These are phyloP conservation scores for Hemerocallis citrina DNA, from an alignment of 106 monocot species.

Conservation along the genomic window DNA sequence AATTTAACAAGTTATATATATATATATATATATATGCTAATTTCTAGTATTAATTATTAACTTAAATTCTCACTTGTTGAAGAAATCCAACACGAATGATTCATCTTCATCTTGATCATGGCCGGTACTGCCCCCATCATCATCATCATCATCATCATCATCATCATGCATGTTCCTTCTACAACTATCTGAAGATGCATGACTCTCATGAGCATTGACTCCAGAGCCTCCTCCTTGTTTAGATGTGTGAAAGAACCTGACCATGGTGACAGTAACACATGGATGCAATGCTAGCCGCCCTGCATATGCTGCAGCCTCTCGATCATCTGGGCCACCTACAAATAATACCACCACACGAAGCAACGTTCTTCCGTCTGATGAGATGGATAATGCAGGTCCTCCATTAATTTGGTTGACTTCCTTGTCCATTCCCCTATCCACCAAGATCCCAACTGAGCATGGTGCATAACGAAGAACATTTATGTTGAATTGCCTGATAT, in stretches of 20 bases:
- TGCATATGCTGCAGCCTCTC: slow-evolving; percentile 12
- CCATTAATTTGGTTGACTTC: too few relatives aligned
- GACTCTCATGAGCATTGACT: not conserved
- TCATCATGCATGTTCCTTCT: not conserved
- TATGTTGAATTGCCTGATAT: not conserved
- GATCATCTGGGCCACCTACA: slow-evolving; percentile 7
- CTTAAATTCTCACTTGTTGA: not conserved
- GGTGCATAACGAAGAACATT: not conserved
- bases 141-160: not conserved
- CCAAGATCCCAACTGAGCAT: slow-evolving; percentile 6
- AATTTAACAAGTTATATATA: too few relatives aligned
- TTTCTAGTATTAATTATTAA: too few relatives aligned
- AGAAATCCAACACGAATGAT: not conserved
- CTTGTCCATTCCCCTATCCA: not conserved
- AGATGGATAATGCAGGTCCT: not conserved
- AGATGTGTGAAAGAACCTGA: not conserved
- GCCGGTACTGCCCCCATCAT: too few relatives aligned
- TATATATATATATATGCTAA: too few relatives aligned
- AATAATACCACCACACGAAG: slow-evolving; percentile 2
- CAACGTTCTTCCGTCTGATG: not conserved
- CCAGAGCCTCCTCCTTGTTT: too few relatives aligned
- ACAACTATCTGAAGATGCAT: too few relatives aligned
- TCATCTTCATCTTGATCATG: not conserved
- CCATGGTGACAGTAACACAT: slow-evolving; percentile 4
- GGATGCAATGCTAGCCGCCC: slow-evolving; percentile 9